Percentiles rank a stretch among this genome's conserved stretches.
Evolutionary conservation across 495 filamentous ascomycete species (phyloP).

Genomic region (Neurospora discreta): DNA sequence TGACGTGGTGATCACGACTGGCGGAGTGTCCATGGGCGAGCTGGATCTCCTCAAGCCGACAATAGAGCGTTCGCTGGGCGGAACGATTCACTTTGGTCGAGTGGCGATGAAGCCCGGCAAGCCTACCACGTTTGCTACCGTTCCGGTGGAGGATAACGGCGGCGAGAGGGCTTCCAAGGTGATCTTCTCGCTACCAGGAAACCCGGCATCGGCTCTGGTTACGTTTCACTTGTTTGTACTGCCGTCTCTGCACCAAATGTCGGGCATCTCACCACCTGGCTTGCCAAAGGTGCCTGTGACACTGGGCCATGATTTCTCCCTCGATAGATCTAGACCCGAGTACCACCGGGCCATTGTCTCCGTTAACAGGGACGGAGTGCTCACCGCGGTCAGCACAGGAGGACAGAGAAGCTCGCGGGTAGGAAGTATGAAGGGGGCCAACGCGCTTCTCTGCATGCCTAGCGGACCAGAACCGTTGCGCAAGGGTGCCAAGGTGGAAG

Average conservation of each 20-base stretch:
- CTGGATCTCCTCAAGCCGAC: constrained; percentile 95
- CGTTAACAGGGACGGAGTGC: constrained; percentile 45
- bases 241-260: constrained; percentile 66
- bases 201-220: constrained; percentile 86
- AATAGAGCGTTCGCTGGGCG: constrained; percentile 79
- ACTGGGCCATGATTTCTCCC: constrained; percentile 56
- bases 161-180: constrained; percentile 50
- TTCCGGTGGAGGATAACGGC: constrained; percentile 52
- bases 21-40: constrained; percentile 97
- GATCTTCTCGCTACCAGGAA: constrained; percentile 88
- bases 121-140: constrained; percentile 90
- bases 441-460: constrained; percentile 73
- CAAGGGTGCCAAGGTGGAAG: constrained; percentile 34
- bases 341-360: constrained; percentile 70
- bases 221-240: constrained; percentile 91
- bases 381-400: constrained; percentile 78
- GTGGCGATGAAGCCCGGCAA: constrained; percentile 98
- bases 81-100: constrained; percentile 92
- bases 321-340: constrained; percentile 68
- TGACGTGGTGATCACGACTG: constrained; percentile 84
- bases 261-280: constrained; percentile 49
- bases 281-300: constrained; percentile 61
- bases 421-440: constrained; percentile 78
- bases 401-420: constrained; percentile 81
- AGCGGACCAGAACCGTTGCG: constrained; percentile 29